Evolutionary conservation across 352 stramenopile genomes (phyloP).

Genomic region (Thalassiosira hispida): DNA sequence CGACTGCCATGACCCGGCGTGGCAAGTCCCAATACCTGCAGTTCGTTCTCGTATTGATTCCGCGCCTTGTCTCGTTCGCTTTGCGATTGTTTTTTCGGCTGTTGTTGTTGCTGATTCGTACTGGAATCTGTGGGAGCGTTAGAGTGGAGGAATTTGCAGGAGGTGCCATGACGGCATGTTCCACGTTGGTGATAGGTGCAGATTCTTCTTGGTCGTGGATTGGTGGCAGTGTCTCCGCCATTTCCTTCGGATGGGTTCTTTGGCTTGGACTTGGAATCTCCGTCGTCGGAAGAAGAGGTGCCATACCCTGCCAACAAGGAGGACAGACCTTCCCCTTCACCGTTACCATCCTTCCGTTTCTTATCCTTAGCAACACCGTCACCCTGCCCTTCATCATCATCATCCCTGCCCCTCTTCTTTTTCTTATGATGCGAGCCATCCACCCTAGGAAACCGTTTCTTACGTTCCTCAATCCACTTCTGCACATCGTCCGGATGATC

Average conservation of each 20-base stretch:
- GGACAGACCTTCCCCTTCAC: slow-evolving; percentile 37
- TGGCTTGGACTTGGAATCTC: slow-evolving; percentile 6
- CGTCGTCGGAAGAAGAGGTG: slow-evolving; percentile 66
- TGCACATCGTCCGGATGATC: slow-evolving; percentile 82
- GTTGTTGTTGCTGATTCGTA: slow-evolving; percentile 14
- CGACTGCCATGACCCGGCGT: slow-evolving; percentile 8
- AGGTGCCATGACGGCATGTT: slow-evolving; percentile 52
- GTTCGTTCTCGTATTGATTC: slow-evolving; percentile 29
- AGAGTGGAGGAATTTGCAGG: slow-evolving; percentile 59
- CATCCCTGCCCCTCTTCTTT: slow-evolving; percentile 6
- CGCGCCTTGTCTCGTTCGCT: slow-evolving; percentile 50
- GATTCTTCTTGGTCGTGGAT: slow-evolving; percentile 20
- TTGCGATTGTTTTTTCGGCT: slow-evolving; percentile 22
- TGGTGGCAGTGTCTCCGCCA: neutral
- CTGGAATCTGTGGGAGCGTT: slow-evolving; percentile 1
- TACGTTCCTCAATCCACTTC: slow-evolving; percentile 81
- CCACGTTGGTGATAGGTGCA: slow-evolving; percentile 50
- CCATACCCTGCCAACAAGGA: slow-evolving; percentile 78
- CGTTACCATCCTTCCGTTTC: neutral
- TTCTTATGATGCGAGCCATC: slow-evolving; percentile 1
- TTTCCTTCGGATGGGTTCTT: neutral
- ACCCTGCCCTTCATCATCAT: neutral
- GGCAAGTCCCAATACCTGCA: slow-evolving; percentile 32
- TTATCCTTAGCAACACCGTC: neutral
- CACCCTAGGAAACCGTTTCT: slow-evolving; percentile 67